These are phyloP conservation scores for Bothriochloa decipiens DNA, from an alignment of 176 grass and related monocot genomes.

Conservation along the genomic window DNA sequence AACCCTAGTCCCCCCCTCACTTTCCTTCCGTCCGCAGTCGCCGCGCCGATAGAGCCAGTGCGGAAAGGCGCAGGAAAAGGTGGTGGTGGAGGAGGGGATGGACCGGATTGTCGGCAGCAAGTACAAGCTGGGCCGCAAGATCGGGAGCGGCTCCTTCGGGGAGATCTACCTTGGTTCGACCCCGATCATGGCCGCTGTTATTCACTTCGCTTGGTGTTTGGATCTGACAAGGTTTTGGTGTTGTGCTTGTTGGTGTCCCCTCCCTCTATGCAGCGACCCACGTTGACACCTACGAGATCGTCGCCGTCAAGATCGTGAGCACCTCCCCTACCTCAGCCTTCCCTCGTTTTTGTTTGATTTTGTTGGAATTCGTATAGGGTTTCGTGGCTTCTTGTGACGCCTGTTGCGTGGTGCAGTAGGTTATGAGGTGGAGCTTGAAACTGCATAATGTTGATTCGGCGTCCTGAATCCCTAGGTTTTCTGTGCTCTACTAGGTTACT, in stretches of 20 bases:
- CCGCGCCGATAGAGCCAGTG: not conserved
- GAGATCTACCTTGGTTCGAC: slow-evolving; percentile 74
- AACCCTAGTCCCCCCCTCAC: slow-evolving; percentile 39
- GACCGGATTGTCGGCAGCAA: slow-evolving; percentile 70
- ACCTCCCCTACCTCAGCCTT: not conserved
- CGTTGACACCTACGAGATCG: slow-evolving; percentile 81
- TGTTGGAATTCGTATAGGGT: slow-evolving; percentile 17
- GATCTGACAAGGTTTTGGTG: slow-evolving; percentile 40
- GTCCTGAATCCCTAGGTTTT: not conserved
- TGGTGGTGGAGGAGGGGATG: slow-evolving; percentile 30
- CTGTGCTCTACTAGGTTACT: not conserved
- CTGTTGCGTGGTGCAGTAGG: not conserved
- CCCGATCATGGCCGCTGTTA: not conserved
- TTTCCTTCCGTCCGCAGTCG: slow-evolving; percentile 14
- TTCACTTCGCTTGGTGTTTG: not conserved
- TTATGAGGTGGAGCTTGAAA: not conserved
- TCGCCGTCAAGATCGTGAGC: slow-evolving; percentile 86
- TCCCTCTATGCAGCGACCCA: slow-evolving; percentile 65
- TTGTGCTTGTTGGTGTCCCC: not conserved
- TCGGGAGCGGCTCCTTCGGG: slow-evolving; percentile 78
- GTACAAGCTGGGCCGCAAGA: slow-evolving; percentile 76
- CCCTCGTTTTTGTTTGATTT: not conserved
- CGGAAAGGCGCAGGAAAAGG: not conserved
- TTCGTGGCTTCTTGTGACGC: not conserved
- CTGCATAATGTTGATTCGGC: not conserved